Evolutionary conservation across 805 yeast species (phyloP).

Genomic region (Priceomyces melissophilus): DNA sequence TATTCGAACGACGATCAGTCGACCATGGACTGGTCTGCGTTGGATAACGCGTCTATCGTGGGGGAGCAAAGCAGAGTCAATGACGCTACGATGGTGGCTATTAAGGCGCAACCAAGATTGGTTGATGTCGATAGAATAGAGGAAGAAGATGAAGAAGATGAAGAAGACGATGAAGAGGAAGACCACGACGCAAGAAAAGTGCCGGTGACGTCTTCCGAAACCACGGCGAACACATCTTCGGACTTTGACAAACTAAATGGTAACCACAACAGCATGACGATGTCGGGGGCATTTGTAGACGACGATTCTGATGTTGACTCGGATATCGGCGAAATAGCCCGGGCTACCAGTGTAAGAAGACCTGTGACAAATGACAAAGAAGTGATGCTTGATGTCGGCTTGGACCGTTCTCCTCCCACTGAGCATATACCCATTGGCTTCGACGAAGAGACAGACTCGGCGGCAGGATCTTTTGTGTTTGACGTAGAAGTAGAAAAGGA

Average conservation of each 20-base stretch:
- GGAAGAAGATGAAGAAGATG: conserved; percentile 37
- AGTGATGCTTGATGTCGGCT: conserved; percentile 11
- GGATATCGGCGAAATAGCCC: conserved; percentile 43
- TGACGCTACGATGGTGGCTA: conserved; percentile 59
- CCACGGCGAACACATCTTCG: conserved; percentile 1
- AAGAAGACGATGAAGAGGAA: conserved; percentile 19
- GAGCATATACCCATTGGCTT: conserved; percentile 4
- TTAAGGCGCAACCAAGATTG: conserved; percentile 68
- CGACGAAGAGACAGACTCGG: conserved; percentile 1
- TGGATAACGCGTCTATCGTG: conserved; percentile 45
- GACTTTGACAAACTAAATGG: neutral
- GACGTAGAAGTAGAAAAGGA: conserved; percentile 27
- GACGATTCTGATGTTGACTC: conserved; percentile 42
- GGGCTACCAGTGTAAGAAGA: conserved; percentile 35
- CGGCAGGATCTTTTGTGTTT: conserved; percentile 26
- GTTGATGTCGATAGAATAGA: conserved; percentile 53
- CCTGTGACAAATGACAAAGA: conserved; percentile 12
- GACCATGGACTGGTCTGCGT: conserved; percentile 40
- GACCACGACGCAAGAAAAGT: conserved; percentile 11
- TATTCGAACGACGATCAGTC: conserved; percentile 42
- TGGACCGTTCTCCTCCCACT: neutral
- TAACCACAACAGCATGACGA: conserved; percentile 3
- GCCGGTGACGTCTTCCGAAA: conserved; percentile 2
- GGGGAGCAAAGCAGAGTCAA: conserved; percentile 34
- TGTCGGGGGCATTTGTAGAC: conserved; percentile 10